Evolutionary conservation across 1,284 basidiomycete species (phyloP).

Genomic region (Boletus sp.): DNA sequence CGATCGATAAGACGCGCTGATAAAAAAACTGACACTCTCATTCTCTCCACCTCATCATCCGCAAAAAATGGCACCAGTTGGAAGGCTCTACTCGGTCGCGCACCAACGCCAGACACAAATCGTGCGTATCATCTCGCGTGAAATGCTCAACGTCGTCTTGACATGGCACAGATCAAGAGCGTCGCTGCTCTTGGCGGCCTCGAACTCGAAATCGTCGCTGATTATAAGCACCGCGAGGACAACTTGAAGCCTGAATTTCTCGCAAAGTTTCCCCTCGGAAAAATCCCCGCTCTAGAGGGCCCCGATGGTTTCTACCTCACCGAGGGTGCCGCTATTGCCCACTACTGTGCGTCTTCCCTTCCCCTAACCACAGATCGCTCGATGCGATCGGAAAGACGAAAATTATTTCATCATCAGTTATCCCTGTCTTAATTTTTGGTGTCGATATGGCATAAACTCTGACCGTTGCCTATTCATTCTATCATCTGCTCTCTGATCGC

Average conservation of each 20-base stretch:
- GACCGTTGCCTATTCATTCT: constrained; percentile 22
- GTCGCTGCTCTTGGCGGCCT: constrained; percentile 71
- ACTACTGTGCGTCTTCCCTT: constrained; percentile 72
- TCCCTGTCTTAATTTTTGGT: constrained; percentile 59
- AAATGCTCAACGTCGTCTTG: constrained; percentile 1
- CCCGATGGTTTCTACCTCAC: constrained; percentile 78
- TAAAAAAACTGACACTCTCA: constrained; percentile 25
- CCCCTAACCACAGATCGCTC: constrained; percentile 6
- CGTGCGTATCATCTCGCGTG: constrained; percentile 38
- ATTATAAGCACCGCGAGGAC: constrained; percentile 64
- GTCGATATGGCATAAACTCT: constrained; percentile 45
- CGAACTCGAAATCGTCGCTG: constrained; percentile 55
- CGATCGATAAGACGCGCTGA: constrained; percentile 35
- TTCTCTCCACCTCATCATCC: constrained; percentile 10
- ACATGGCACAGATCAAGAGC: constrained; percentile 55
- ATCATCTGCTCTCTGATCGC: constrained; percentile 13
- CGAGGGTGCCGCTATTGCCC: constrained; percentile 80
- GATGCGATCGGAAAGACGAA: constrained; percentile 24
- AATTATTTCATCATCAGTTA: constrained; percentile 40
- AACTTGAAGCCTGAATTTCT: constrained; percentile 79
- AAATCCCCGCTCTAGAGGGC: constrained; percentile 81
- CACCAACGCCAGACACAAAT: constrained; percentile 42
- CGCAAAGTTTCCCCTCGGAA: constrained; percentile 78
- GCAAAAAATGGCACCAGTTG: constrained; percentile 51
- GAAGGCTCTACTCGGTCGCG: constrained; percentile 58